Conservation (phyloP, 371 early-diverging fungal species). For the Coemansia sp. region DNA sequence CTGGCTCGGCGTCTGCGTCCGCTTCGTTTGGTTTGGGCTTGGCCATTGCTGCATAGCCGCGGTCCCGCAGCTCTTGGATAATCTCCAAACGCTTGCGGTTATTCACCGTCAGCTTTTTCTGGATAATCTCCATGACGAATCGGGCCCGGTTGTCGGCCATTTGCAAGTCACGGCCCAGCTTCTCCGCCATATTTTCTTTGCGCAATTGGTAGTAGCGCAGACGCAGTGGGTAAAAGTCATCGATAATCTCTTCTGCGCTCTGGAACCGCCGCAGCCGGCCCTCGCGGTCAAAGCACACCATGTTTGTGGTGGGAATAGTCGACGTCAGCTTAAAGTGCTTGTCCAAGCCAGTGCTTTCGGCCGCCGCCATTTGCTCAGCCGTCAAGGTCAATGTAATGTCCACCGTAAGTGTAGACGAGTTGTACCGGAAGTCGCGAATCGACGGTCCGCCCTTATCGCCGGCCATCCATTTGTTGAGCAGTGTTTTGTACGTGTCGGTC, state of each 20-base stretch:
- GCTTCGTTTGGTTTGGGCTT: constrained; percentile 55
- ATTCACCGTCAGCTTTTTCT: constrained; percentile 77
- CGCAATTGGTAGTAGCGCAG: constrained; percentile 85
- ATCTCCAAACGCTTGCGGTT: constrained; percentile 87
- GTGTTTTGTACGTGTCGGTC: constrained; percentile 95
- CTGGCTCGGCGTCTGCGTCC: constrained; percentile 41
- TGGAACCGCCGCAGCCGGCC: constrained; percentile 88
- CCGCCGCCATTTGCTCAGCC: constrained; percentile 65
- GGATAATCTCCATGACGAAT: constrained; percentile 92
- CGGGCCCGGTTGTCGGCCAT: constrained; percentile 89
- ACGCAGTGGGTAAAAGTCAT: constrained; percentile 92
- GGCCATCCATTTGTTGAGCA: constrained; percentile 71
- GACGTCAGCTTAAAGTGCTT: constrained; percentile 82
- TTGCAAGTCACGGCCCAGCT: constrained; percentile 71
- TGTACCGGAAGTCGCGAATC: constrained; percentile 79
- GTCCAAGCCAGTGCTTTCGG: constrained; percentile 73
- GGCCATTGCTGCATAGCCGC: constrained; percentile 67
- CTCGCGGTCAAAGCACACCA: constrained; percentile 96
- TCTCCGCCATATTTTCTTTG: constrained; percentile 80
- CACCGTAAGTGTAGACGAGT: constrained; percentile 73
- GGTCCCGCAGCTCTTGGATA: constrained; percentile 71
- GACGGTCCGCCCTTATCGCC: constrained; percentile 60
- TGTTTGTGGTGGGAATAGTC: constrained; percentile 79
- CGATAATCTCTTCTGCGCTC: constrained; percentile 79
- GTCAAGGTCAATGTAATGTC: constrained; percentile 82